A percentile compares a stretch with the other conserved stretches of the same genome.
phyloP scores from a whole-genome alignment of 2,329 filamentous ascomycete species.

The Whalleya microplaca region DNA sequence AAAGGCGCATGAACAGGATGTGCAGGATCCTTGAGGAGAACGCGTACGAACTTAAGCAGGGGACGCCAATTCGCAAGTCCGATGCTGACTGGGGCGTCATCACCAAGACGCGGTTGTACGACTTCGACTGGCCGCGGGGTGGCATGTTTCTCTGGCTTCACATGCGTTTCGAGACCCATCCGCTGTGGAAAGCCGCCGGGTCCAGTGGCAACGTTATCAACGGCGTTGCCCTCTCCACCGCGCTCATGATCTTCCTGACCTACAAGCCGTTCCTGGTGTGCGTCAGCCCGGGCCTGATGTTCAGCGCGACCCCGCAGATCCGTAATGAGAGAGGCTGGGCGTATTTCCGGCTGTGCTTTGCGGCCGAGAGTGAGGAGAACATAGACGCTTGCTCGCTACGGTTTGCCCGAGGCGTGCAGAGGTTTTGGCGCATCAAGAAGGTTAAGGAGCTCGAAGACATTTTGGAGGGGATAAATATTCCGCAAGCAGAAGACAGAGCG shows the following conservation, averaged over 20 bases:
- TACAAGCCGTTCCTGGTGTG: conserved; percentile 71
- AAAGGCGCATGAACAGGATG: conserved; percentile 83
- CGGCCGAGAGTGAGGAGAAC: conserved; percentile 75
- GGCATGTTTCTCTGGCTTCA: conserved; percentile 93
- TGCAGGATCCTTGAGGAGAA: conserved; percentile 72
- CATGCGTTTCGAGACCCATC: conserved; percentile 73
- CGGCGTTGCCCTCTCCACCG: conserved; percentile 60
- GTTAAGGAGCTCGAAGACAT: conserved; percentile 68
- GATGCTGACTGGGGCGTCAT: conserved; percentile 74
- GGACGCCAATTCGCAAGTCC: conserved; percentile 47
- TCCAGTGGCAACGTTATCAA: conserved; percentile 49
- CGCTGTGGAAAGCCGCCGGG: conserved; percentile 57
- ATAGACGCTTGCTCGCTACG: conserved; percentile 64
- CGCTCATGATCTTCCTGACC: conserved; percentile 74
- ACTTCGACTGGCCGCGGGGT: conserved; percentile 78
- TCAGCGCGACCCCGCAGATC: conserved; percentile 68
- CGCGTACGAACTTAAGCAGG: conserved; percentile 66
- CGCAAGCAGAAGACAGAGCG: conserved; percentile 26
- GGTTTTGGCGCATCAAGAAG: conserved; percentile 78
- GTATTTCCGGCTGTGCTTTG: conserved; percentile 82
- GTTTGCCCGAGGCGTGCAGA: conserved; percentile 69
- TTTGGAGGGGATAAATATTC: conserved; percentile 41
- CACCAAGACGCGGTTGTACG: conserved; percentile 73
- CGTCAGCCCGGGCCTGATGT: conserved; percentile 72
- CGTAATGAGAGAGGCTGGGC: conserved; percentile 64